phyloP scores from a whole-genome alignment of 257 asterid species.

The Capsicum chinense region DNA sequence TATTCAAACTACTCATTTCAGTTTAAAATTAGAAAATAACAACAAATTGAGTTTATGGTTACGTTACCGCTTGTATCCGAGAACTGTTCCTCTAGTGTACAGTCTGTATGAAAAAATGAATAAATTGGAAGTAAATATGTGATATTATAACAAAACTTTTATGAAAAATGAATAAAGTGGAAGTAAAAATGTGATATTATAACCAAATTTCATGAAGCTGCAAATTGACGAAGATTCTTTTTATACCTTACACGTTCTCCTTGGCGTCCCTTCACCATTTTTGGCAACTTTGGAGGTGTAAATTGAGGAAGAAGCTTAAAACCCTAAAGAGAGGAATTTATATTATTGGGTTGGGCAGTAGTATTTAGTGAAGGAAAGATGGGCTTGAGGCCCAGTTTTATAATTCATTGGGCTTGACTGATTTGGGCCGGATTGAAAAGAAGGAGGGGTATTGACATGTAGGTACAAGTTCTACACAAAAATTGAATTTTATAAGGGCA shows the following conservation, averaged over 20 bases:
- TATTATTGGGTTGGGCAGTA: background rate
- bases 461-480: too few relatives aligned
- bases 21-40: background rate
- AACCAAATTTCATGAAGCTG: background rate
- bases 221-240: background rate
- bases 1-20: background rate
- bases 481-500: too few relatives aligned
- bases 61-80: conserved; percentile 68
- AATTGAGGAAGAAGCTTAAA: background rate
- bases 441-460: background rate
- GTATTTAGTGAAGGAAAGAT: background rate
- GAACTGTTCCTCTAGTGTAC: conserved; percentile 60
- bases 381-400: background rate
- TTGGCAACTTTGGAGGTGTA: background rate
- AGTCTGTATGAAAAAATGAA: conserved; percentile 38
- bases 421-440: background rate
- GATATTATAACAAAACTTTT: too few relatives aligned
- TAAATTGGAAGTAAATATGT: background rate
- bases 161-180: background rate
- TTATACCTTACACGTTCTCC: conserved; percentile 70
- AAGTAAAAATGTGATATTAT: background rate
- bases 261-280: conserved; percentile 74
- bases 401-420: background rate
- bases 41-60: background rate
- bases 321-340: background rate